These are phyloP conservation scores for Schoenoplectus tabernaemontani DNA, from an alignment of 202 grass and related monocot genomes.

Conservation along the genomic window DNA sequence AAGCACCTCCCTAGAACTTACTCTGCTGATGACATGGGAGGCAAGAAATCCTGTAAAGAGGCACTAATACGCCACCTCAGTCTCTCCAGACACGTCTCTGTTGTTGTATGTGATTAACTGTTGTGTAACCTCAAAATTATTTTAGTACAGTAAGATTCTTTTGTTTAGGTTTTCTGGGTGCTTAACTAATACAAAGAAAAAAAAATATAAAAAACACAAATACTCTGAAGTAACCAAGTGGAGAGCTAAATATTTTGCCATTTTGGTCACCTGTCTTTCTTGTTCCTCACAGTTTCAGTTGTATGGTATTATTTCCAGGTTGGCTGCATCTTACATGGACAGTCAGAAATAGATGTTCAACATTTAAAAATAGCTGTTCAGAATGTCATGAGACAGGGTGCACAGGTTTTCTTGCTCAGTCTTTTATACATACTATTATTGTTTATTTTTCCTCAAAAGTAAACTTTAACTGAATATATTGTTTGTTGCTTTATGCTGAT, in stretches of 20 bases:
- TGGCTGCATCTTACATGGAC: constrained; percentile 34
- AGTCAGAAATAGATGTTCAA: constrained; percentile 21
- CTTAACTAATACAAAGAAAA: background rate
- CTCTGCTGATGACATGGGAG: constrained; percentile 41
- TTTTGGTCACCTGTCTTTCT: background rate
- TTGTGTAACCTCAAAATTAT: background rate
- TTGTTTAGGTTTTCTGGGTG: background rate
- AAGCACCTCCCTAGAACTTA: constrained; percentile 40
- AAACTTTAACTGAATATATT: background rate
- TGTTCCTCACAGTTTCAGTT: background rate
- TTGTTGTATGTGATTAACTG: constrained; percentile 29
- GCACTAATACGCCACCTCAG: constrained; percentile 34
- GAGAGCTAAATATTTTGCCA: background rate
- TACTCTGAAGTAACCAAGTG: background rate
- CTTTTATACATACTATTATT: background rate
- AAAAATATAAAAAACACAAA: background rate
- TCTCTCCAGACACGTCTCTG: constrained; percentile 11
- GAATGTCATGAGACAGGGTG: constrained; percentile 20
- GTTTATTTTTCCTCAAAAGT: background rate
- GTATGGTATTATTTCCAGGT: constrained; percentile 24
- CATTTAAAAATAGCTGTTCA: constrained; percentile 35
- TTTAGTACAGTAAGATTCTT: background rate
- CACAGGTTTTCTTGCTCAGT: constrained; percentile 19
- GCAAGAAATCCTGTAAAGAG: constrained; percentile 40
- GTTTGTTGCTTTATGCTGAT: background rate